These are phyloP conservation scores for Penicillium antarcticum DNA, from an alignment of 495 filamentous ascomycete species.

Conservation along the genomic window DNA sequence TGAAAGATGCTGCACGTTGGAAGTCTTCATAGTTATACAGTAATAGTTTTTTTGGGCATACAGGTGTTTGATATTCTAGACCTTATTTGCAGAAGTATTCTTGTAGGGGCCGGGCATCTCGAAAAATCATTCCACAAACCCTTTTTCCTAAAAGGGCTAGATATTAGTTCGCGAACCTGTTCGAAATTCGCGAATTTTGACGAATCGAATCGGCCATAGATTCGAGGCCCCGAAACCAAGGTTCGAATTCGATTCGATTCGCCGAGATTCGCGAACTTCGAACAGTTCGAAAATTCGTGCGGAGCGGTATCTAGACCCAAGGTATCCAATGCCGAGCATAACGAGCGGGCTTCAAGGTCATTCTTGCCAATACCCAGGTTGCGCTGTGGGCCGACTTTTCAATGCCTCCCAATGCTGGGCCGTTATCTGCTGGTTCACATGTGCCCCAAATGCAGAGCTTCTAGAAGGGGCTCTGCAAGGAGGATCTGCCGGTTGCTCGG, in stretches of 20 bases:
- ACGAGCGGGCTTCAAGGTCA: too few relatives aligned
- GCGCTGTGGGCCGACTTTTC: too few relatives aligned
- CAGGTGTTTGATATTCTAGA: not conserved
- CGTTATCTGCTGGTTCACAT: too few relatives aligned
- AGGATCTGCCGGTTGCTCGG: too few relatives aligned
- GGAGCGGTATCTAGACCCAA: too few relatives aligned
- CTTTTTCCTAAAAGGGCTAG: not conserved
- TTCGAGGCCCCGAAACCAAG: constrained; percentile 1
- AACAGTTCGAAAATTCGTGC: constrained; percentile 6
- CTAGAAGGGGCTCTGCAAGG: too few relatives aligned
- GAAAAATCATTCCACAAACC: not conserved
- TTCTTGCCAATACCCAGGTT: too few relatives aligned
- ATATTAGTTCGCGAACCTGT: constrained; percentile 1
- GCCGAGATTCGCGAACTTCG: constrained; percentile 1
- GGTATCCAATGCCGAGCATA: too few relatives aligned
- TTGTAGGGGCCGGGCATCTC: not conserved
- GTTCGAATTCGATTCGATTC: constrained; percentile 7
- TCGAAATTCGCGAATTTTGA: constrained; percentile 1
- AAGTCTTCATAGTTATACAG: not conserved
- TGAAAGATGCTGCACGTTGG: too few relatives aligned
- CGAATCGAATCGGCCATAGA: constrained; percentile 1
- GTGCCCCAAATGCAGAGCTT: too few relatives aligned
- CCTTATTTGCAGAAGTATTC: not conserved
- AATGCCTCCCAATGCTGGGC: too few relatives aligned
- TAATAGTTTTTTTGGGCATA: not conserved